Percentiles rank a stretch among this genome's conserved stretches.
Conservation (phyloP, 768 basidiomycete genomes). For the Boletus eberwhitei region DNA sequence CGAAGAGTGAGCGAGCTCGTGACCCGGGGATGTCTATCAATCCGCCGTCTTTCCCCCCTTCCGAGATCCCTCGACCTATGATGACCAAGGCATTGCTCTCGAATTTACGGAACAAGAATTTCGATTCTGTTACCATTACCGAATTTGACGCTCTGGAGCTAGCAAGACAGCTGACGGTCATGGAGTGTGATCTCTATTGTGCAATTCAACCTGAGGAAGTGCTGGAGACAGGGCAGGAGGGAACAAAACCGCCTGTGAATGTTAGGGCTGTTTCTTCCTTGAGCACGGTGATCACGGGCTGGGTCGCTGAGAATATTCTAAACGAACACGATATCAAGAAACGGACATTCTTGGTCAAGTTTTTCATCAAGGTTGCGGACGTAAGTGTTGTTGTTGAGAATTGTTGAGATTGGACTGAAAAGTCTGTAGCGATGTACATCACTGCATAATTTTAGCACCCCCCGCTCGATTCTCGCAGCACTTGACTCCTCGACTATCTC, state of each 20-base stretch:
- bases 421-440: conserved; percentile 69
- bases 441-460: conserved; percentile 87
- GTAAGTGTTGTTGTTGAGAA: conserved; percentile 44
- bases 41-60: conserved; percentile 47
- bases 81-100: conserved; percentile 78
- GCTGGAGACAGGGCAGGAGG: conserved; percentile 76
- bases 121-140: conserved; percentile 61
- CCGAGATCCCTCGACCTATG: conserved; percentile 81
- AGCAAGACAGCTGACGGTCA: conserved; percentile 88
- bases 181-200: conserved; percentile 88
- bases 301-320: conserved; percentile 93
- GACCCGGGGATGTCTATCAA: conserved; percentile 76
- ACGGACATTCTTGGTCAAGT: conserved; percentile 74
- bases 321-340: conserved; percentile 88
- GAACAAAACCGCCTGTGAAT: conserved; percentile 57
- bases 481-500: conserved; percentile 95
- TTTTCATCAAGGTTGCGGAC: conserved; percentile 91
- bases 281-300: conserved; percentile 91
- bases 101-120: conserved; percentile 64
- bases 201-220: conserved; percentile 87
- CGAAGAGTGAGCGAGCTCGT: conserved; percentile 60
- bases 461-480: conserved; percentile 89
- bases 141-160: conserved; percentile 94
- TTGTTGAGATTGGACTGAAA: conserved; percentile 6
- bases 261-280: conserved; percentile 83